Conservation (phyloP, 129 eudicot species). For the Erigeron canadensis region DNA sequence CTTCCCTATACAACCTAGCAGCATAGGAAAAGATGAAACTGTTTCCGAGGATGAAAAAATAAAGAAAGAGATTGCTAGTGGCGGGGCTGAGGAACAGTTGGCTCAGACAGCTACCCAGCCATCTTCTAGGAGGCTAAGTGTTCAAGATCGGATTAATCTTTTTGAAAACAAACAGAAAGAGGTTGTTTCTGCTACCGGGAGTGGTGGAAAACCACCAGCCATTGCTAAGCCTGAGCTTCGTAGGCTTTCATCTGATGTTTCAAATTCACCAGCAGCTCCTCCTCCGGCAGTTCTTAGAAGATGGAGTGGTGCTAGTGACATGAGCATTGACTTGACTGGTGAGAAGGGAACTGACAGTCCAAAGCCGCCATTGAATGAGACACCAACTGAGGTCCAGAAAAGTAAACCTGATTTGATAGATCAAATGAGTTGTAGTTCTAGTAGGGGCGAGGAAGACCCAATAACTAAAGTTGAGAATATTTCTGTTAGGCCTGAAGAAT, state of each 20-base stretch:
- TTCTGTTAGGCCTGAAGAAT: constrained; percentile 36
- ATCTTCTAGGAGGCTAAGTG: constrained; percentile 82
- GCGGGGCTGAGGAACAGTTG: constrained; percentile 30
- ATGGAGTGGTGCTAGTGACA: constrained; percentile 99
- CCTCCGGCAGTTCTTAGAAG: constrained; percentile 75
- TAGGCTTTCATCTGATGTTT: constrained; percentile 76
- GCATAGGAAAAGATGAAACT: constrained; percentile 36
- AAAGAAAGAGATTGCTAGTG: constrained; percentile 45
- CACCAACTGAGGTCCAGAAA: constrained; percentile 22
- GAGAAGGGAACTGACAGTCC: constrained; percentile 74
- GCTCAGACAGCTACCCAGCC: constrained; percentile 42
- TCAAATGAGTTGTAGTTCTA: constrained; percentile 2
- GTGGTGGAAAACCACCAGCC: constrained; percentile 57
- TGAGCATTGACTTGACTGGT: constrained; percentile 82
- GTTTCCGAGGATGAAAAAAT: constrained; percentile 32
- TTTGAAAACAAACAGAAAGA: constrained; percentile 96
- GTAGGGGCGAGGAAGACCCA: constrained; percentile 15
- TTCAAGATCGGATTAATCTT: constrained; percentile 85
- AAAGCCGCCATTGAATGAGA: constrained; percentile 39
- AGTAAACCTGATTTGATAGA: constrained; percentile 31
- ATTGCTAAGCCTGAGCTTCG: constrained; percentile 69
- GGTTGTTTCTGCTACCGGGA: constrained; percentile 53
- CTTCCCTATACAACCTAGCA: constrained; percentile 32
- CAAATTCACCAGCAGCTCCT: constrained; percentile 34
- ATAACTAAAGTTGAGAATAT: constrained; percentile 24